Percentiles rank a stretch among this genome's conserved stretches.
phyloP scores from a whole-genome alignment of 495 filamentous ascomycete genomes.

The Evernia prunastri region DNA sequence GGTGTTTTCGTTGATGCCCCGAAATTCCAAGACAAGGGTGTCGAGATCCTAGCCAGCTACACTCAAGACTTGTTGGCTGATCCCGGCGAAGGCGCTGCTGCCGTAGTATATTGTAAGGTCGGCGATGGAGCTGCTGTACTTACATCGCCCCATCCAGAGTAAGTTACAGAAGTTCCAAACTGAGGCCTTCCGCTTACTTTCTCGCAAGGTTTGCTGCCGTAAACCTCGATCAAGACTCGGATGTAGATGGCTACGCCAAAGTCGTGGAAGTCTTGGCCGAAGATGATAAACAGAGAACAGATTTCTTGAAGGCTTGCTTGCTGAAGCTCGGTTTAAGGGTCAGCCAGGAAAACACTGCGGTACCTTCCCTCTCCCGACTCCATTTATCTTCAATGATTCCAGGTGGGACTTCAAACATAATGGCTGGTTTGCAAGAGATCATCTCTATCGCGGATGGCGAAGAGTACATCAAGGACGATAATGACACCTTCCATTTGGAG shows the following conservation, averaged over 20 bases:
- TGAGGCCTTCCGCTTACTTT: conserved; percentile 13
- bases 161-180: conserved; percentile 31
- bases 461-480: conserved; percentile 75
- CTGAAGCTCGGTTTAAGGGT: conserved; percentile 76
- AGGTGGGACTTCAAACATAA: conserved; percentile 56
- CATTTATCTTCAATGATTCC: conserved; percentile 71
- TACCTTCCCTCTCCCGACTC: conserved; percentile 78
- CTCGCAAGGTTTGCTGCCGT: conserved; percentile 66
- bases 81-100: conserved; percentile 61
- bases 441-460: conserved; percentile 59
- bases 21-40: conserved; percentile 50
- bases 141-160: conserved; percentile 93
- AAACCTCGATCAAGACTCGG: conserved; percentile 61
- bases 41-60: conserved; percentile 81
- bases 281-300: conserved; percentile 62
- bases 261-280: conserved; percentile 61
- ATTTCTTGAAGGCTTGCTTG: conserved; percentile 77
- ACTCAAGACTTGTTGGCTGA: conserved; percentile 69
- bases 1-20: conserved; percentile 86
- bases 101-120: conserved; percentile 80
- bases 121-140: conserved; percentile 77
- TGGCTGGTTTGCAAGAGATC: conserved; percentile 59
- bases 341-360: conserved; percentile 56
- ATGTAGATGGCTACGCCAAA: conserved; percentile 57
- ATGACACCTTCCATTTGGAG: conserved; percentile 78